phyloP scores from a whole-genome alignment of 768 basidiomycete genomes.

The Multifurca ochricompacta region DNA sequence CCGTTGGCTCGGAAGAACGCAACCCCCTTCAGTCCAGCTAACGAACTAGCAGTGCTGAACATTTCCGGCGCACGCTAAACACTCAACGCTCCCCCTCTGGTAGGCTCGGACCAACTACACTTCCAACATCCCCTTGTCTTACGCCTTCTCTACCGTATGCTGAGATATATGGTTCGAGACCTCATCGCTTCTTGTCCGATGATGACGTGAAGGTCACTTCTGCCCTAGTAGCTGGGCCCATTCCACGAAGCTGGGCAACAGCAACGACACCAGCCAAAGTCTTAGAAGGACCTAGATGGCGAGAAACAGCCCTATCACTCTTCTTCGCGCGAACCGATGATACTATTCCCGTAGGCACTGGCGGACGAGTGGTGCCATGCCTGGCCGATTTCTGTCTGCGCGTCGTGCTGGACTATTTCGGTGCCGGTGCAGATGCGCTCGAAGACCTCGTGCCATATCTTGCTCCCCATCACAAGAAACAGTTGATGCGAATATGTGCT shows the following conservation, averaged over 20 bases:
- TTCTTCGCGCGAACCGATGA: slow-evolving; percentile 32
- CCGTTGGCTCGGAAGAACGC: not conserved
- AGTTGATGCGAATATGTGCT: slow-evolving; percentile 50
- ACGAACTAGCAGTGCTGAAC: slow-evolving; percentile 48
- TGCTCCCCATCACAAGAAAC: slow-evolving; percentile 50
- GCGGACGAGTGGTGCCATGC: slow-evolving; percentile 33
- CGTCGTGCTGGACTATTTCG: slow-evolving; percentile 34
- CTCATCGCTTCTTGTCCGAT: not conserved
- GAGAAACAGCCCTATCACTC: slow-evolving; percentile 47
- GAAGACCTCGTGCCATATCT: slow-evolving; percentile 44
- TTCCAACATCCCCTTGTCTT: not conserved
- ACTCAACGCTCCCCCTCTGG: slow-evolving; percentile 29
- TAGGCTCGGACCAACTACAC: not conserved
- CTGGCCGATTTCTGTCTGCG: slow-evolving; percentile 53
- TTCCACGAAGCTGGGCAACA: slow-evolving; percentile 51
- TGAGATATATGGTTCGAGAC: slow-evolving; percentile 16
- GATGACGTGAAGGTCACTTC: not conserved
- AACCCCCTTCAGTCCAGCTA: not conserved
- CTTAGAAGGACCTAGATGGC: slow-evolving; percentile 37
- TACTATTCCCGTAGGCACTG: slow-evolving; percentile 14
- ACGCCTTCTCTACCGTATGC: slow-evolving; percentile 17
- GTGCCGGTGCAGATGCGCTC: slow-evolving; percentile 31
- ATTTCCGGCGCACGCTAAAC: slow-evolving; percentile 60
- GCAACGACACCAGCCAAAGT: slow-evolving; percentile 26
- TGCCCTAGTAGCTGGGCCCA: slow-evolving; percentile 21